phyloP scores from a whole-genome alignment of 305 asterid genomes.

The Vinca major region DNA sequence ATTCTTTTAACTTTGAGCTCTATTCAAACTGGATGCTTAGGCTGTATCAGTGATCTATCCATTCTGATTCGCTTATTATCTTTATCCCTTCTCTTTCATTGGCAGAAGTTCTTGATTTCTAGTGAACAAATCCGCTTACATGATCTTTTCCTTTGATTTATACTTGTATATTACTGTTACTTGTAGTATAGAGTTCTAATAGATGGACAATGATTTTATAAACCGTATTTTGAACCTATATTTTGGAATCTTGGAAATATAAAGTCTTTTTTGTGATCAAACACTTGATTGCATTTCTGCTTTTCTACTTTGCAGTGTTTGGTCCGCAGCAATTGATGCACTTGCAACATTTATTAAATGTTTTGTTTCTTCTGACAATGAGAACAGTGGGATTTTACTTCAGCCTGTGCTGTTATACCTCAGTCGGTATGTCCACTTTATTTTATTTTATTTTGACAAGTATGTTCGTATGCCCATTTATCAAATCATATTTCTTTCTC shows the following conservation, averaged over 20 bases:
- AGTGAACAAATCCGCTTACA: background rate
- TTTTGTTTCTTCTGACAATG: constrained; percentile 66
- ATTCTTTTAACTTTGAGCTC: too few relatives aligned
- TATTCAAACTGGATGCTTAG: too few relatives aligned
- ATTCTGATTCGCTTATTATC: background rate
- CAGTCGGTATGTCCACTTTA: constrained; percentile 45
- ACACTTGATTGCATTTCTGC: constrained; percentile 15
- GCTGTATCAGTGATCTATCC: background rate
- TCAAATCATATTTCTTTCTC: constrained; percentile 1
- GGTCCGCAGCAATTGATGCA: constrained; percentile 95
- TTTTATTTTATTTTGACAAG: too few relatives aligned
- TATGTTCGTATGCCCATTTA: constrained; percentile 40
- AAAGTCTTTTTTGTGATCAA: background rate
- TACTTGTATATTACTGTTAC: background rate
- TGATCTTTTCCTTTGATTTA: background rate
- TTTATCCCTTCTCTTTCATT: background rate
- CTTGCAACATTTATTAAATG: constrained; percentile 73
- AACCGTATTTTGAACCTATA: background rate
- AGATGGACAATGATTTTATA: background rate
- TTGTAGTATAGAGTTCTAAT: background rate
- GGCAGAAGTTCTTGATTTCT: background rate
- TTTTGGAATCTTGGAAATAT: background rate
- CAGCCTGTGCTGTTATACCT: constrained; percentile 91
- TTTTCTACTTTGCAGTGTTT: constrained; percentile 52
- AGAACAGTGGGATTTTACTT: constrained; percentile 66